These are phyloP conservation scores for Termitomyces sp. DNA, from an alignment of 768 basidiomycete genomes.

Conservation along the genomic window DNA sequence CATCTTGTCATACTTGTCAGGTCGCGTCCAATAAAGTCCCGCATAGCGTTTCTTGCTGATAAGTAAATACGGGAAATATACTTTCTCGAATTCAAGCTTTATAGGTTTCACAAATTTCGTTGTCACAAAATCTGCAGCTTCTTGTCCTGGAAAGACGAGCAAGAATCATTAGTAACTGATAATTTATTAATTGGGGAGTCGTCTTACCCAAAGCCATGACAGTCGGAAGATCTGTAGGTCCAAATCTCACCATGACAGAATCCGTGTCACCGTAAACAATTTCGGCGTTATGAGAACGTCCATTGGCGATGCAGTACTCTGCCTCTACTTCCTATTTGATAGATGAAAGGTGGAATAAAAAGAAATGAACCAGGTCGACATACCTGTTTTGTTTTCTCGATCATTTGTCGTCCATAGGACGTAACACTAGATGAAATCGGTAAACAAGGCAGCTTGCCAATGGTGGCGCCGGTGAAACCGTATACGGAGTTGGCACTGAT, in stretches of 20 bases:
- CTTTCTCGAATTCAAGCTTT: slow-evolving; percentile 99
- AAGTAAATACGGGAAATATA: slow-evolving; percentile 96
- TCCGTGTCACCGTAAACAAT: slow-evolving; percentile 99
- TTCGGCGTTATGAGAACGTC: slow-evolving; percentile 80
- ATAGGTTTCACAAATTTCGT: slow-evolving; percentile 90
- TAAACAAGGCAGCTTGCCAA: slow-evolving; percentile 95
- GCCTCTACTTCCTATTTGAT: slow-evolving; percentile 74
- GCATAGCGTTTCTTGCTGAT: slow-evolving; percentile 99
- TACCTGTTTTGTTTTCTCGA: slow-evolving; percentile 91
- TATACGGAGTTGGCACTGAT: slow-evolving; percentile 99
- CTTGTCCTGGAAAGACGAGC: slow-evolving; percentile 53
- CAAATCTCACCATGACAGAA: slow-evolving; percentile 98
- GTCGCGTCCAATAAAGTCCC: slow-evolving; percentile 94
- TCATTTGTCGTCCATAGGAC: slow-evolving; percentile 98
- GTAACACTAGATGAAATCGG: slow-evolving; percentile 94
- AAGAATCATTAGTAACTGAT: not conserved
- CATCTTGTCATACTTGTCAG: slow-evolving; percentile 98
- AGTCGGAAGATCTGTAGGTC: slow-evolving; percentile 75
- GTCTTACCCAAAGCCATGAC: slow-evolving; percentile 87
- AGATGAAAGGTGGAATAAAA: not conserved
- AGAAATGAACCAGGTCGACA: slow-evolving; percentile 13
- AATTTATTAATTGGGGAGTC: not conserved
- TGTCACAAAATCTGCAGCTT: slow-evolving; percentile 91
- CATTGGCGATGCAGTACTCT: slow-evolving; percentile 81
- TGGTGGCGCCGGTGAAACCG: slow-evolving; percentile 96